Evolutionary conservation across 352 stramenopile species (phyloP), one percentile per base, ranked within the genome.

Genomic region (Elongisporangium prolatum): DNA sequence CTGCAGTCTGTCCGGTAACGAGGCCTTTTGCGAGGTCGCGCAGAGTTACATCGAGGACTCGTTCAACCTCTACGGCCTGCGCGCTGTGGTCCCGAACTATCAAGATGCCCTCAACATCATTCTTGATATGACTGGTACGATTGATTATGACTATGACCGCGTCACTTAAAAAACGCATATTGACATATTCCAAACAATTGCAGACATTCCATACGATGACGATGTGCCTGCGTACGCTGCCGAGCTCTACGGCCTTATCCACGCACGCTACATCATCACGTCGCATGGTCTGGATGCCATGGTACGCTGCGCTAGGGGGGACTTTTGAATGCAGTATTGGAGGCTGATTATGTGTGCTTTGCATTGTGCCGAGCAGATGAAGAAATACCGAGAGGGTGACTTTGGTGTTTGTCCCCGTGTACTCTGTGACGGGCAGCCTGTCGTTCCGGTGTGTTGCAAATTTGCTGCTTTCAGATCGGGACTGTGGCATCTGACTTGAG

Each of bases 41-140:
- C 74, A 87, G 64, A 93, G 84, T 71, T 97, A 97, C 86, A 97
- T 97, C 69, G 89, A 97, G 72, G 89, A 97, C 79, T 95, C 84
- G 63, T 97, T 97, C 75, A 97, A 97, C 69, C 80, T 97, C 61
- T 97, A 97, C 67, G 89, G 89, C 10, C 72, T 97, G 38, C 83
- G 89, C 48, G 85, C 88, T 58, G 84, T 95, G 63, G 84, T 96
- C 59, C 86, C 82, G 62, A 93, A 97, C 68, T 97, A 92, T 69
- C 85, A 91, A 64, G 86, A 95, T 49, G 90, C 86, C 50, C 77
- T 97, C 60, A 96, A 97, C 73, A 96, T 97, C 55, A 97, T 97
- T 61, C 75, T 97, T 37, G 89, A 97, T 61, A 71, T 95, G 67
- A 95, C 84, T 59, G 84, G 83, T 89, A 58, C 44, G 69, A 37